Evolutionary conservation across 257 asterid genomes (phyloP), one percentile per base, ranked within the genome.

Genomic region (Capsicum pubescens): DNA sequence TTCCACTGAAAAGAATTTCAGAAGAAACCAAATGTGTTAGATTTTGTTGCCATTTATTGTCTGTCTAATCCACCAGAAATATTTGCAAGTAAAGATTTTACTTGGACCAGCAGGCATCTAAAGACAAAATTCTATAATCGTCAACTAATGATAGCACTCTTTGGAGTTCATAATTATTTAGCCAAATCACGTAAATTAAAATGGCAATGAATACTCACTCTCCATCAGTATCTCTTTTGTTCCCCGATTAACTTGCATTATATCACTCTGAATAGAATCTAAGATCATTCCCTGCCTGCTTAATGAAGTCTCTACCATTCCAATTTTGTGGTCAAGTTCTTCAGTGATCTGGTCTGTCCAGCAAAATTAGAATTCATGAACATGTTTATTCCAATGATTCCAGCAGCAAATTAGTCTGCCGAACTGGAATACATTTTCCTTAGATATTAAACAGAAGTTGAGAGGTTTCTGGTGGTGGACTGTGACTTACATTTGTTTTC

Each of bases 241-340:
- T 80, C 97, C 94, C 93, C 90, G 93, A 90, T 93, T 93, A 69
- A 87, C 95, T 90, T 93, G 97, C 92, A 95, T 93, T 86, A 97
- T 82, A 87, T 95, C 98, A 88, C 91, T 86, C 89, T 97, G 99
- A 85, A 95, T 86, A 77, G 97, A 93, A 88, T 97, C 98, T 94
- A 95, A 82, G 80, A 93, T 89, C 92, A 93, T 90, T 83, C 95
- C 97, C 66, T 91, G 86, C 90, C 96, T 93, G 91, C 92, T 92
- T 85, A 95, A 84, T 66, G 96, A 92, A 85, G 94, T 94, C 89
- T 97, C 99, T 56, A 95, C 87, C 92, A 89, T 87, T 82, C 97
- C 97, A 80, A 97, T 88, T 88, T 91, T 92, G 91, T 91, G 98
- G 82, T 93, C 98, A 67, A 96, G 92, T 86, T 94, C 97, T 93